These are phyloP conservation scores for Trichoderma gamsii DNA, from an alignment of 495 filamentous ascomycete genomes.

Conservation along the genomic window DNA sequence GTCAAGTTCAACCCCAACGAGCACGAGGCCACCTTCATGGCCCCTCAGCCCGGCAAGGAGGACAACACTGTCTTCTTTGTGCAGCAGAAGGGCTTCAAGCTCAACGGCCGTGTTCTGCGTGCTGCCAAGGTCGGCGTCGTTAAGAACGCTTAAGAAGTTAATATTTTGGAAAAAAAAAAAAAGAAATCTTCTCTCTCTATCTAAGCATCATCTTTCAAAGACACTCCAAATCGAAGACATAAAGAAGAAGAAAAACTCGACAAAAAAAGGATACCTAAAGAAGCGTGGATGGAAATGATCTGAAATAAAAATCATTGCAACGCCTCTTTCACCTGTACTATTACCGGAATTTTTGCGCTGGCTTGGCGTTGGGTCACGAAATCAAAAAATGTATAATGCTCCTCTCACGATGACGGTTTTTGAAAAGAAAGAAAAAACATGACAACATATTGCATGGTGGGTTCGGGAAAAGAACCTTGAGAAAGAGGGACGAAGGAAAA, in stretches of 20 bases:
- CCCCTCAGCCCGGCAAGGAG: constrained; percentile 74
- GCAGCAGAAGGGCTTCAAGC: constrained; percentile 88
- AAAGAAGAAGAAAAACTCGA: background rate
- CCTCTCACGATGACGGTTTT: constrained; percentile 37
- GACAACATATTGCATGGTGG: constrained; percentile 16
- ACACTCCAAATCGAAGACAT: constrained; percentile 13
- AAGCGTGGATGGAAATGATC: background rate
- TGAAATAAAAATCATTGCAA: background rate
- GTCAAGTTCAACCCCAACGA: constrained; percentile 90
- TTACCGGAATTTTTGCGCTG: constrained; percentile 1
- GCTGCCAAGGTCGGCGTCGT: constrained; percentile 95
- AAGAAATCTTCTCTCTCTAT: background rate
- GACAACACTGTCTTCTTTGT: constrained; percentile 85
- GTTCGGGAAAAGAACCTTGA: constrained; percentile 15
- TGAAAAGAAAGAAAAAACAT: constrained; percentile 23
- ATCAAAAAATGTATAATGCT: constrained; percentile 39
- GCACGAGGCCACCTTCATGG: constrained; percentile 94
- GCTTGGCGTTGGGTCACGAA: constrained; percentile 11
- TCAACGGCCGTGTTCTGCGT: constrained; percentile 85
- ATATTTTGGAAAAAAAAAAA: constrained; percentile 22
- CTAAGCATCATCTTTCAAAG: background rate
- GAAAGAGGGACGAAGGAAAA: background rate
- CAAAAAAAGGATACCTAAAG: background rate
- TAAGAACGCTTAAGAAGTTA: constrained; percentile 33
- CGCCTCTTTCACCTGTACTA: background rate